These are phyloP conservation scores for Neurospora sp. DNA, from an alignment of 495 filamentous ascomycete genomes.

Conservation along the genomic window DNA sequence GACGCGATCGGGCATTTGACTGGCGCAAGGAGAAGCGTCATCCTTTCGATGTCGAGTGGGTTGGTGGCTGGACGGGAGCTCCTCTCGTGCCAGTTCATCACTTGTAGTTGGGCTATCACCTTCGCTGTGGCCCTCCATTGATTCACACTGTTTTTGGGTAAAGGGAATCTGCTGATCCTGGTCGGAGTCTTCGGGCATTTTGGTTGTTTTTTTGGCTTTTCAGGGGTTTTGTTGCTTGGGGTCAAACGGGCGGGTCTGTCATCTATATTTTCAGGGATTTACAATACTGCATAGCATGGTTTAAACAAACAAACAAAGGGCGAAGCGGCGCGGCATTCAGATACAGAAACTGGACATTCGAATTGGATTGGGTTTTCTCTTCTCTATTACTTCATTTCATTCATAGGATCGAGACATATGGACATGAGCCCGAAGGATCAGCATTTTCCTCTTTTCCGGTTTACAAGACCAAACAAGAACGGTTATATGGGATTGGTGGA, in stretches of 20 bases:
- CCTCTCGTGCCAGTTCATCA: slow-evolving; percentile 29
- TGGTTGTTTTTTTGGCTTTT: slow-evolving; percentile 8
- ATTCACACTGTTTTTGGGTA: slow-evolving; percentile 9
- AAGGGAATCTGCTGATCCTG: slow-evolving; percentile 19
- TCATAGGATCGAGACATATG: slow-evolving; percentile 1
- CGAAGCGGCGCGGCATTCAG: slow-evolving; percentile 2
- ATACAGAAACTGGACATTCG: slow-evolving; percentile 20
- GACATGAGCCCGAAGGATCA: slow-evolving; percentile 18
- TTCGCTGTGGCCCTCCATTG: slow-evolving; percentile 21
- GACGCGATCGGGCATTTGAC: slow-evolving; percentile 40
- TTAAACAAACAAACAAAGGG: slow-evolving; percentile 16
- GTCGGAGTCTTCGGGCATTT: slow-evolving; percentile 11
- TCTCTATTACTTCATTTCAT: not conserved
- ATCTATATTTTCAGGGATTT: slow-evolving; percentile 9
- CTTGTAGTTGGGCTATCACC: slow-evolving; percentile 42
- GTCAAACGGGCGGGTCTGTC: slow-evolving; percentile 6
- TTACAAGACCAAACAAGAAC: slow-evolving; percentile 1
- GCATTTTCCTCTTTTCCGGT: slow-evolving; percentile 10
- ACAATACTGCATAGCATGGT: slow-evolving; percentile 25
- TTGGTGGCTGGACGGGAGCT: slow-evolving; percentile 61
- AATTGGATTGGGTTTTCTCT: slow-evolving; percentile 15
- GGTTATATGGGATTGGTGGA: slow-evolving; percentile 5
- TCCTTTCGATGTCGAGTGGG: slow-evolving; percentile 72
- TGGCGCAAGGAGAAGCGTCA: slow-evolving; percentile 61
- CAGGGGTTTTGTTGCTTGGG: slow-evolving; percentile 3